Evolutionary conservation across 371 early-diverging fungal genomes (phyloP).

Genomic region (Saksenaea vasiformis): DNA sequence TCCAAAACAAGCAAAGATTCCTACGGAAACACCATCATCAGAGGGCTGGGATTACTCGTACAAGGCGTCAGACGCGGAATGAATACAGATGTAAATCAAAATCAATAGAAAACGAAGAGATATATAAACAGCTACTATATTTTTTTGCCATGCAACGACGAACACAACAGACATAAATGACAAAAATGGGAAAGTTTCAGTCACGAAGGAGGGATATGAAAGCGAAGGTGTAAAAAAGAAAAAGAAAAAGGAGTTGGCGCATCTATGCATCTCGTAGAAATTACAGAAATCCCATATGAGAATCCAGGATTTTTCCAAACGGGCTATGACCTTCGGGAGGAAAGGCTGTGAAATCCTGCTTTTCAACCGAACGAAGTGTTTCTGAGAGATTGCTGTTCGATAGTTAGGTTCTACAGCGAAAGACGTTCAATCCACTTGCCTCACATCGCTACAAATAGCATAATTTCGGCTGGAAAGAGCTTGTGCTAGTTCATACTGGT

Average conservation of each 20-base stretch:
- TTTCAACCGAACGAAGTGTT: not conserved
- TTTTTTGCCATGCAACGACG: not conserved
- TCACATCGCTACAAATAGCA: conserved; percentile 44
- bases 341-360: not conserved
- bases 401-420: not conserved
- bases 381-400: conserved; percentile 1
- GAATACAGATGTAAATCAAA: conserved; percentile 3
- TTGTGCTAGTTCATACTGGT: conserved; percentile 83
- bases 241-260: too few species aligned
- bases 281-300: conserved; percentile 14
- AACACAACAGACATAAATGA: not conserved
- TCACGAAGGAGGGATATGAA: not conserved
- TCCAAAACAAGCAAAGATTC: conserved; percentile 75
- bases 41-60: conserved; percentile 71
- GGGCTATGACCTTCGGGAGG: conserved; percentile 1
- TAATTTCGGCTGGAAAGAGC: conserved; percentile 62
- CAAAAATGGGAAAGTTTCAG: not conserved
- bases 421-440: not conserved
- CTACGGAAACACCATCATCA: conserved; percentile 74
- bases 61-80: conserved; percentile 26
- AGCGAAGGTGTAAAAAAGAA: conserved; percentile 1
- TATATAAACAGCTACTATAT: not conserved
- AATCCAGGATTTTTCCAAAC: conserved; percentile 13
- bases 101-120: not conserved
- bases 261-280: not conserved